Conservation (phyloP, 1,284 basidiomycete species). For the Fistulina hepatica region DNA sequence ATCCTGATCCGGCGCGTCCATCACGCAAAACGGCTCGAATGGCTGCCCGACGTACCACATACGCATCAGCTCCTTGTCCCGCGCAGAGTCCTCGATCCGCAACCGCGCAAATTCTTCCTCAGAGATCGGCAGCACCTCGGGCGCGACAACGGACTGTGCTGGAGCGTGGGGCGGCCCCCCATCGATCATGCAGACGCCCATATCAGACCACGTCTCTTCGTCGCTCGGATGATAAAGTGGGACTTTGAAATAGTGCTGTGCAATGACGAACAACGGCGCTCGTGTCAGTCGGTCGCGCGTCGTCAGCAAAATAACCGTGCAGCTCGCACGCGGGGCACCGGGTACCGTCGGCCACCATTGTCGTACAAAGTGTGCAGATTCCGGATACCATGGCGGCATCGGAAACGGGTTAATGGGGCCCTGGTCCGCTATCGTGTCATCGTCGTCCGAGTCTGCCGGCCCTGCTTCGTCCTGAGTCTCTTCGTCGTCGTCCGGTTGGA, state of each 20-base stretch:
- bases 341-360: conserved; percentile 68
- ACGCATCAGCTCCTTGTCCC: conserved; percentile 43
- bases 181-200: conserved; percentile 4
- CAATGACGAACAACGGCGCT: conserved; percentile 54
- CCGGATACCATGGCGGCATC: conserved; percentile 53
- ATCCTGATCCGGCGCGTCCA: conserved; percentile 34
- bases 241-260: conserved; percentile 64
- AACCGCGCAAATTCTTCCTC: conserved; percentile 13
- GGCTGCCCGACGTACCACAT: conserved; percentile 61
- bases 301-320: conserved; percentile 58
- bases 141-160: neutral
- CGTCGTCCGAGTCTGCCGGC: conserved; percentile 26
- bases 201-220: conserved; percentile 20
- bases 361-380: conserved; percentile 62
- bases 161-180: conserved; percentile 1
- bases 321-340: conserved; percentile 49
- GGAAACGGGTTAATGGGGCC: conserved; percentile 38
- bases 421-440: conserved; percentile 21
- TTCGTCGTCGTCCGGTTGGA: no score
- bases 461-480: no score
- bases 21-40: conserved; percentile 59
- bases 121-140: neutral
- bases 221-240: conserved; percentile 24
- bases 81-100: conserved; percentile 17
- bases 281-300: conserved; percentile 44